These are phyloP conservation scores for Peronospora belbahrii DNA, from an alignment of 352 stramenopile species.

Conservation along the genomic window DNA sequence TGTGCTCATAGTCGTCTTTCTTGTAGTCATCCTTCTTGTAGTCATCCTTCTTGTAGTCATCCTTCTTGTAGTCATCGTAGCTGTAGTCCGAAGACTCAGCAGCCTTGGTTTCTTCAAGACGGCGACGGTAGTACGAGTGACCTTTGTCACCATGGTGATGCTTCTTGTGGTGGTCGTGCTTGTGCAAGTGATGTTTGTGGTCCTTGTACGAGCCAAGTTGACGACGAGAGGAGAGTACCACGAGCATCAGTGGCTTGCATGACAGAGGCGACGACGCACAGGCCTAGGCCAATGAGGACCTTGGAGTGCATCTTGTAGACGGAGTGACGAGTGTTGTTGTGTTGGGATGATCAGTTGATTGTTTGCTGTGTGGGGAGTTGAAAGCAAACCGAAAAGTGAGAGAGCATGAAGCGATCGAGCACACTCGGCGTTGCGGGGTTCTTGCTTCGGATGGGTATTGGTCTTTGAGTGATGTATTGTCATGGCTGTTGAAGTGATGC, in stretches of 20 bases:
- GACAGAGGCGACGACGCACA: conserved; percentile 11
- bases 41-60: not conserved
- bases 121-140: conserved; percentile 15
- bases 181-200: conserved; percentile 5
- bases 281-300: conserved; percentile 7
- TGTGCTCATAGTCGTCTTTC: conserved; percentile 2
- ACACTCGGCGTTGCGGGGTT: not conserved
- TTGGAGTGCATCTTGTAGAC: conserved; percentile 16
- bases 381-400: conserved; percentile 12
- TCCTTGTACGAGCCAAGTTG: conserved; percentile 16
- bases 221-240: conserved; percentile 3
- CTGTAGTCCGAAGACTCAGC: conserved; percentile 14
- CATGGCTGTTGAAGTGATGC: not conserved
- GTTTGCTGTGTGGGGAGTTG: not conserved
- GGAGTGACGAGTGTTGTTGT: not conserved
- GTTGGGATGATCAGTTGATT: not conserved
- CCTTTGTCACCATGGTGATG: conserved; percentile 7
- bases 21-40: not conserved
- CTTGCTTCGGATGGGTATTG: not conserved
- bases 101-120: conserved; percentile 13
- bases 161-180: conserved; percentile 6
- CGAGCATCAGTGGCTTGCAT: conserved; percentile 6
- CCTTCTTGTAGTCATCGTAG: conserved; percentile 10
- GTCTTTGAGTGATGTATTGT: not conserved
- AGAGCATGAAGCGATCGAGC: not conserved